Evolutionary conservation across 805 yeast genomes (phyloP), one percentile per base, ranked within the genome.

Genomic region (Priceomyces melissophilus): DNA sequence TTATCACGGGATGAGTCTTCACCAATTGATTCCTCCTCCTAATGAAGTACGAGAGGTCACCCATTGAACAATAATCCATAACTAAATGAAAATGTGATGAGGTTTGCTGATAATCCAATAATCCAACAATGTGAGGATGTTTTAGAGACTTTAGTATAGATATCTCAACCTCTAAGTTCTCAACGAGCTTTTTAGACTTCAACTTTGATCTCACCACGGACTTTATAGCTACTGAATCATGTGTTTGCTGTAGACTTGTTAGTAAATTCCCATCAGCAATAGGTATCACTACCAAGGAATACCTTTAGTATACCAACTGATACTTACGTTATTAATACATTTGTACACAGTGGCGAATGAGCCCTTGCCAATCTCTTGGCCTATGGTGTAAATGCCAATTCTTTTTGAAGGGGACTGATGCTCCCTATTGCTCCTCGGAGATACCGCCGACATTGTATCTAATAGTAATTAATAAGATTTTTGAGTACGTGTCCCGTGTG

Each of bases 21-120:
- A 79, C 76, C 37, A 89, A 69, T 58, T 84, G 88, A 50, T 78
- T 77, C 54, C 90, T 75, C 57, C 80, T 82, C 54, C 86, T 78
- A 41, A 93, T 90, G 52, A 93, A 84, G 55, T 82, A 87, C 0
- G 96, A 86, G 46, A 93, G 73, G 64, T 93, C 99, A 10, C 99
- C 99, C 58, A 93, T 69, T 1, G 97, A 82, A 60, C 99, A 93
- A 67, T 88, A 93, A 61, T 93, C 98, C 97, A 93, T 93, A 12
- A 91, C 82, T 47, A 93, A 69, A 58, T 88, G 91, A 67, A 89
- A 87, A 61, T 90, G 87, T 9, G 80, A 60, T 8, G 79, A 63
- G 1, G 96, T 84, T 56, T 87, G 84, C 44, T 81, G 80, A 57
- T 88, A 89, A 56, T 91, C 98, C 44, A 87, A 65, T 36, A 93